Conservation (phyloP, 2,329 filamentous ascomycete genomes). For the Stachybotrys echinatus region DNA sequence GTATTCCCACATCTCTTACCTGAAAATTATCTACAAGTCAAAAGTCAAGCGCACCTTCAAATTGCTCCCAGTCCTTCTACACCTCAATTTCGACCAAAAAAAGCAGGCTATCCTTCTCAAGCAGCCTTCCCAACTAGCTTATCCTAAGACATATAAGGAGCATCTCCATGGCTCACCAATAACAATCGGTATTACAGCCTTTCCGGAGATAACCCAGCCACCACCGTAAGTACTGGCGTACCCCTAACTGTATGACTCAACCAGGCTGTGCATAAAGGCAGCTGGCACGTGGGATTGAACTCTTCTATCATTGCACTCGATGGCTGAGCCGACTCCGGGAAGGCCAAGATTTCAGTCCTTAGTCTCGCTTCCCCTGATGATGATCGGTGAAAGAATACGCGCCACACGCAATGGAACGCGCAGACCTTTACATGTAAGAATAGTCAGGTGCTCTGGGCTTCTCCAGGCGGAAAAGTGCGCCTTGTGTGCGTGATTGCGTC, state of each 20-base stretch:
- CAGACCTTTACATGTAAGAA: neutral
- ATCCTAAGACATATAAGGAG: neutral
- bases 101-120: no score
- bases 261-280: neutral
- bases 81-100: no score
- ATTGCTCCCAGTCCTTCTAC: no score
- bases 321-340: neutral
- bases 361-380: constrained; percentile 1
- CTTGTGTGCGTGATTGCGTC: neutral
- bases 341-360: constrained; percentile 1
- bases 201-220: neutral
- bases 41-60: no score
- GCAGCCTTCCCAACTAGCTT: neutral
- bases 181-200: neutral
- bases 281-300: neutral
- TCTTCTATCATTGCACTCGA: neutral
- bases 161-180: neutral
- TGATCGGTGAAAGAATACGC: neutral
- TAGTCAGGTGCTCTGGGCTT: neutral
- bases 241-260: neutral
- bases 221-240: neutral
- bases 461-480: neutral
- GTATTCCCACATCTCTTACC: neutral
- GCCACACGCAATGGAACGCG: neutral
- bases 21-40: neutral